These are phyloP conservation scores for Cylindrotheca fusiformis DNA, from an alignment of 108 stramenopile species.

Conservation along the genomic window DNA sequence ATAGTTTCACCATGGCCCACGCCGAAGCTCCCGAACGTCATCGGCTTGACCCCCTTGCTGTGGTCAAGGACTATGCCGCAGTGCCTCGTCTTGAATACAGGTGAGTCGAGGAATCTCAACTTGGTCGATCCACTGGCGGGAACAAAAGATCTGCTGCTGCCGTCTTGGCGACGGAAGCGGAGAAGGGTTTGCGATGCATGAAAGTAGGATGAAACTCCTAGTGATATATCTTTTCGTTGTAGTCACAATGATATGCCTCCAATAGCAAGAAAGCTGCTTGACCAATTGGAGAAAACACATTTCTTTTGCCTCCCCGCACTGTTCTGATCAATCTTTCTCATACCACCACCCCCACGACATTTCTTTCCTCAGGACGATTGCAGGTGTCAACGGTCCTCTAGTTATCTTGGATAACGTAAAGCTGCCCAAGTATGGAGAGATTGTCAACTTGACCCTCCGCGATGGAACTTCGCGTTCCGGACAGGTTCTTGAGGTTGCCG, in stretches of 20 bases:
- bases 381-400: slow-evolving; percentile 98
- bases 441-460: slow-evolving; percentile 95
- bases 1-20: slow-evolving; percentile 37
- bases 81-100: slow-evolving; percentile 88
- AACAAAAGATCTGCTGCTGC: too few species aligned
- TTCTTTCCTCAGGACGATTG: slow-evolving; percentile 83
- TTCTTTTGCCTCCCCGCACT: too few species aligned
- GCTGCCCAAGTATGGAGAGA: slow-evolving; percentile 98
- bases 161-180: too few species aligned
- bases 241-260: too few species aligned
- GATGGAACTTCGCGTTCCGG: slow-evolving; percentile 95
- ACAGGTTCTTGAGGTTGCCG: slow-evolving; percentile 97
- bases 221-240: neutral
- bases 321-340: too few species aligned
- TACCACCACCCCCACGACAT: too few species aligned
- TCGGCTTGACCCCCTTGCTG: slow-evolving; percentile 70
- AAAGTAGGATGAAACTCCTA: too few species aligned
- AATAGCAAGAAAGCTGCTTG: too few species aligned
- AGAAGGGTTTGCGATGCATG: too few species aligned
- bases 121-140: too few species aligned
- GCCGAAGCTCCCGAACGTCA: slow-evolving; percentile 81
- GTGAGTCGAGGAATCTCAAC: slow-evolving; percentile 51
- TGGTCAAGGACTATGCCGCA: slow-evolving; percentile 89
- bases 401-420: slow-evolving; percentile 99
- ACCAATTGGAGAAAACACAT: too few species aligned